Evolutionary conservation across 164 flowering plant genomes (phyloP).

Genomic region (Sextonia rubra): DNA sequence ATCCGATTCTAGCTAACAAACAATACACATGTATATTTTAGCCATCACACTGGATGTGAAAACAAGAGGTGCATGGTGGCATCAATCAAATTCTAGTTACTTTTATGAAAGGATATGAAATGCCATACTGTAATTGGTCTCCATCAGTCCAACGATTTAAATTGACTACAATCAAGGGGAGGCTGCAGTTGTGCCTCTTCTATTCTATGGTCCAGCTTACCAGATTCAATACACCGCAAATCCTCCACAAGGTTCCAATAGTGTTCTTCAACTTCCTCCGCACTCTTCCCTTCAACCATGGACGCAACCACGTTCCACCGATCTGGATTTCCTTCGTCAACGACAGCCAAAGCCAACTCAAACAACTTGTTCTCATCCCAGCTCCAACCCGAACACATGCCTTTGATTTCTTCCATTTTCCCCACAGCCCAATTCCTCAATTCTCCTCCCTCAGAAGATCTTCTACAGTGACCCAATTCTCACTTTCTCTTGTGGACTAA

Average conservation of each 20-base stretch:
- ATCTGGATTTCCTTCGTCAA: conserved; percentile 48
- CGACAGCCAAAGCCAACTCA: conserved; percentile 63
- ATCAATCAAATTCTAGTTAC: not conserved
- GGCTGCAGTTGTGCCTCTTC: conserved; percentile 13
- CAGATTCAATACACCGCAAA: conserved; percentile 53
- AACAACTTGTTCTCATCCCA: conserved; percentile 80
- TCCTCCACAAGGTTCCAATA: conserved; percentile 54
- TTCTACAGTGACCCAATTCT: conserved; percentile 16
- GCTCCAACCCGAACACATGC: conserved; percentile 45
- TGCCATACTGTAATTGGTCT: conserved; percentile 24
- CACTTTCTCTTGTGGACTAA: conserved; percentile 28
- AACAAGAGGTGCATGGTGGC: not conserved
- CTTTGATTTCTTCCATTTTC: conserved; percentile 28
- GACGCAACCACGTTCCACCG: conserved; percentile 61
- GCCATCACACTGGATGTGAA: not conserved
- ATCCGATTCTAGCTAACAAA: not conserved
- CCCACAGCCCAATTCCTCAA: conserved; percentile 4
- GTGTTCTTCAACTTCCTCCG: conserved; percentile 54
- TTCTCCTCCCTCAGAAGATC: conserved; percentile 3
- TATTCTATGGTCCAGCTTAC: conserved; percentile 35
- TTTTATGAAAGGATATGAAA: not conserved
- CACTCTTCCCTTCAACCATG: conserved; percentile 54
- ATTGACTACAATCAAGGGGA: conserved; percentile 5
- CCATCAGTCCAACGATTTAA: conserved; percentile 19
- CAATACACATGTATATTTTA: not conserved